Evolutionary conservation across 2,329 filamentous ascomycete genomes (phyloP).

Genomic region (Pestalotiopsis fici): DNA sequence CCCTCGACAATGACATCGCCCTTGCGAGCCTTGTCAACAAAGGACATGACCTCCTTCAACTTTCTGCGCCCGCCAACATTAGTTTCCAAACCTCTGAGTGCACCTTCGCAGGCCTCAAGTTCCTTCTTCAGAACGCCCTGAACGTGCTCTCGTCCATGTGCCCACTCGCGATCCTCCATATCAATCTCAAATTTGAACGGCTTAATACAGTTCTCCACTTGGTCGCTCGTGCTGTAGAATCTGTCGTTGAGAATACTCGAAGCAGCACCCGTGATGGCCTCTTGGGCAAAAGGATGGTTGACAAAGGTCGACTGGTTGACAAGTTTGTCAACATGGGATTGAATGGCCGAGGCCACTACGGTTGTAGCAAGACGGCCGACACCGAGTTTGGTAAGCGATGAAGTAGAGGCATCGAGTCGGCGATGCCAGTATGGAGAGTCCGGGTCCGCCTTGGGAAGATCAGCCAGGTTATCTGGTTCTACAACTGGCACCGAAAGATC

Average conservation of each 20-base stretch:
- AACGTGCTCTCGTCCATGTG: conserved; percentile 80
- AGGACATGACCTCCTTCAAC: conserved; percentile 83
- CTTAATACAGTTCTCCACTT: conserved; percentile 98
- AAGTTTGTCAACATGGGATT: conserved; percentile 78
- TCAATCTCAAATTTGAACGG: conserved; percentile 99
- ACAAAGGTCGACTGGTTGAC: conserved; percentile 82
- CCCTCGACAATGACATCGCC: conserved; percentile 85
- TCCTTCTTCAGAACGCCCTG: conserved; percentile 82
- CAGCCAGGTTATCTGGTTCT: conserved; percentile 72
- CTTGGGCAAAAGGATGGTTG: conserved; percentile 85
- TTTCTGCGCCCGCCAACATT: conserved; percentile 80
- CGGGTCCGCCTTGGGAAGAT: conserved; percentile 82
- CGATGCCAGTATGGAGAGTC: conserved; percentile 90
- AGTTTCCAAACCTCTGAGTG: conserved; percentile 74
- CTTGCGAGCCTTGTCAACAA: conserved; percentile 86
- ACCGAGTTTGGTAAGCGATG: conserved; percentile 88
- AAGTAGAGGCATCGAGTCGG: conserved; percentile 89
- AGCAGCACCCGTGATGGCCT: conserved; percentile 90
- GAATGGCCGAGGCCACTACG: conserved; percentile 85
- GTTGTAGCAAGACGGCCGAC: conserved; percentile 91
- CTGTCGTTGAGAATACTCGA: conserved; percentile 89
- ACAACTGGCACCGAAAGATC: conserved; percentile 68
- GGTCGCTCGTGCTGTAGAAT: conserved; percentile 95
- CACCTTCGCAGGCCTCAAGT: conserved; percentile 78
- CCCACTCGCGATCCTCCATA: conserved; percentile 88